Evolutionary conservation across 305 asterid species (phyloP).

Genomic region (Fraxinus velutina): DNA sequence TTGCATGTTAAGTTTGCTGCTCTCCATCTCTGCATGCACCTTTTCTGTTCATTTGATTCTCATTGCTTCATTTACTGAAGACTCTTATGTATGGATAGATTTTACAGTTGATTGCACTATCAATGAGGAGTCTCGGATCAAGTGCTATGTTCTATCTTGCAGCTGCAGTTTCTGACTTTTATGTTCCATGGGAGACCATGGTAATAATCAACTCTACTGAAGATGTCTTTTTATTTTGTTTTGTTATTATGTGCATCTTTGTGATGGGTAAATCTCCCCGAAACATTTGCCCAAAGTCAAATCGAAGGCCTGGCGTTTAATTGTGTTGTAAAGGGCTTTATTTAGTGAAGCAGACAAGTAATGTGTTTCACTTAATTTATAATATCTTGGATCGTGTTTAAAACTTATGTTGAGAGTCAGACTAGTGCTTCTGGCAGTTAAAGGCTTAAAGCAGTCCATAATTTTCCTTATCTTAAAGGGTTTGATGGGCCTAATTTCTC

Average conservation of each 20-base stretch:
- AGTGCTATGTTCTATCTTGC: conserved; percentile 84
- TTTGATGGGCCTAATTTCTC: neutral
- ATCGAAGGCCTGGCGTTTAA: neutral
- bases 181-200: conserved; percentile 96
- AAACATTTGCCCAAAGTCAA: neutral
- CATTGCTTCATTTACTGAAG: conserved; percentile 16
- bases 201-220: conserved; percentile 37
- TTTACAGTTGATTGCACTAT: conserved; percentile 59
- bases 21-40: neutral
- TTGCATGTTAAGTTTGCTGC: neutral
- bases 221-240: neutral
- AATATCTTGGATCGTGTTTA: neutral
- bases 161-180: conserved; percentile 95
- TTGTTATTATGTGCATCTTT: neutral
- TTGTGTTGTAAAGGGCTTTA: neutral
- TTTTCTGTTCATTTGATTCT: neutral
- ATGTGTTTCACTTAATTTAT: neutral
- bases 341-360: conserved; percentile 6
- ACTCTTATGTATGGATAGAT: conserved; percentile 40
- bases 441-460: neutral
- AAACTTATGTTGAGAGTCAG: neutral
- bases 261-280: neutral
- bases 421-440: neutral
- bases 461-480: neutral
- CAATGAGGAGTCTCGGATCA: conserved; percentile 60